Conservation (phyloP, 2,329 filamentous ascomycete genomes). For the Penicillium sp. region DNA sequence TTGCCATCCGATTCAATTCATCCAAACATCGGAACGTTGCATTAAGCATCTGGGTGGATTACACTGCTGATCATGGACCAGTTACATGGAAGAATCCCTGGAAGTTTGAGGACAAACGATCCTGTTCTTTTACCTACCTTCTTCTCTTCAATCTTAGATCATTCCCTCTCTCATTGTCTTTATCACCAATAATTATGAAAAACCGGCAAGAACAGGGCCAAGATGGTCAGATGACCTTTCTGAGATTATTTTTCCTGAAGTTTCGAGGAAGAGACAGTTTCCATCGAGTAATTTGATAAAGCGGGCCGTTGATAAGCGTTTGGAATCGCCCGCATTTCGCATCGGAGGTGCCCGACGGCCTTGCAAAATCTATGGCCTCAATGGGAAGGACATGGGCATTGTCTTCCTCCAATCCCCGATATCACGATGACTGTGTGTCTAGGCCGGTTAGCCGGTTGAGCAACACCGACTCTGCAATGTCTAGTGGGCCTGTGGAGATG, state of each 20-base stretch:
- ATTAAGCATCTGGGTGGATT: constrained; percentile 8
- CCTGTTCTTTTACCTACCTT: not conserved
- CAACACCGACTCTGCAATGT: not conserved
- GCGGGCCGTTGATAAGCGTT: constrained; percentile 15
- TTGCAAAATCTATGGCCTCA: not conserved
- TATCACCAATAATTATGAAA: too few relatives aligned
- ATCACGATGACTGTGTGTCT: not conserved
- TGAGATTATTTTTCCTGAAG: not conserved
- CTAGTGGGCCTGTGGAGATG: not conserved
- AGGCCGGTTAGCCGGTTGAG: not conserved
- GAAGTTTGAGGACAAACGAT: not conserved
- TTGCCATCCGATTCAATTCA: too few relatives aligned
- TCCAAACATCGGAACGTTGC: constrained; percentile 25
- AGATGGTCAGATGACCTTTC: not conserved
- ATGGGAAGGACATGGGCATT: too few relatives aligned
- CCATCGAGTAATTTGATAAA: constrained; percentile 15
- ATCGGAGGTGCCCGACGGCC: not conserved
- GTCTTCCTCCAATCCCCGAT: too few relatives aligned
- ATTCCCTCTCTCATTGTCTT: not conserved
- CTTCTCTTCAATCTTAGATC: not conserved
- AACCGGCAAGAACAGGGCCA: not conserved
- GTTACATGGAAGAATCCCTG: not conserved
- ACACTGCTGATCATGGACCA: not conserved
- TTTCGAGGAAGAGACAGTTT: too few relatives aligned
- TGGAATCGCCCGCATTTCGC: not conserved